phyloP scores from a whole-genome alignment of 2,329 filamentous ascomycete species.

The Penicillium italicum region DNA sequence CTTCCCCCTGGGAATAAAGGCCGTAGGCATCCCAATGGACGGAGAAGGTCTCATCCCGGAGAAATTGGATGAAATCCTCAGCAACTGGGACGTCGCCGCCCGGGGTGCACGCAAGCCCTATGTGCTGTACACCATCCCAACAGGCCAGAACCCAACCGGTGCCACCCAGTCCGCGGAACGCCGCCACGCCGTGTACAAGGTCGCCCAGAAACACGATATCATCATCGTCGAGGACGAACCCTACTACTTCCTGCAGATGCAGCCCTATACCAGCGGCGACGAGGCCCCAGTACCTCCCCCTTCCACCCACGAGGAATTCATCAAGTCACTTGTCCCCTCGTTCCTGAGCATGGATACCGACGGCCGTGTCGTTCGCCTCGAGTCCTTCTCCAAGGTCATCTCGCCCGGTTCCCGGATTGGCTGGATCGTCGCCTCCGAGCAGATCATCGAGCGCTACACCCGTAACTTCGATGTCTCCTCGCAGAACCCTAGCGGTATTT shows the following conservation, averaged over 20 bases:
- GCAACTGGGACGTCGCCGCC: constrained; percentile 59
- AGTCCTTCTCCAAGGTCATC: constrained; percentile 91
- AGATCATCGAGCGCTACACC: constrained; percentile 77
- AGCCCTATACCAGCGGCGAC: constrained; percentile 62
- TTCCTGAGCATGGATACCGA: constrained; percentile 78
- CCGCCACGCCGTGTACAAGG: constrained; percentile 67
- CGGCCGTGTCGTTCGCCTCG: constrained; percentile 83
- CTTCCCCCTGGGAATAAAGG: constrained; percentile 58
- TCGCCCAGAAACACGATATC: constrained; percentile 79
- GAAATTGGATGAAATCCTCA: constrained; percentile 60
- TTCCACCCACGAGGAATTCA: constrained; percentile 65
- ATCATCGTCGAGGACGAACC: constrained; percentile 90
- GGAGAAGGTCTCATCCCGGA: constrained; percentile 61
- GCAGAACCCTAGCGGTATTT: constrained; percentile 81
- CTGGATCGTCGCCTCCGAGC: constrained; percentile 84
- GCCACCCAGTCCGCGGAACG: constrained; percentile 70
- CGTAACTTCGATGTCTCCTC: constrained; percentile 78
- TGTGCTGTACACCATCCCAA: constrained; percentile 69
- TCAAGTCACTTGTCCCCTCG: constrained; percentile 68
- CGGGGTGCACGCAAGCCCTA: constrained; percentile 61
- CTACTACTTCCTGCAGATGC: constrained; percentile 88
- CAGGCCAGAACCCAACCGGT: constrained; percentile 87
- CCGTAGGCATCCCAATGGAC: constrained; percentile 63
- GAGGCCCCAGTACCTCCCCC: constrained; percentile 55
- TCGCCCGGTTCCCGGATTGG: constrained; percentile 76